These are phyloP conservation scores for Phalaenopsis equestris DNA, from an alignment of 106 monocot species.

Conservation along the genomic window DNA sequence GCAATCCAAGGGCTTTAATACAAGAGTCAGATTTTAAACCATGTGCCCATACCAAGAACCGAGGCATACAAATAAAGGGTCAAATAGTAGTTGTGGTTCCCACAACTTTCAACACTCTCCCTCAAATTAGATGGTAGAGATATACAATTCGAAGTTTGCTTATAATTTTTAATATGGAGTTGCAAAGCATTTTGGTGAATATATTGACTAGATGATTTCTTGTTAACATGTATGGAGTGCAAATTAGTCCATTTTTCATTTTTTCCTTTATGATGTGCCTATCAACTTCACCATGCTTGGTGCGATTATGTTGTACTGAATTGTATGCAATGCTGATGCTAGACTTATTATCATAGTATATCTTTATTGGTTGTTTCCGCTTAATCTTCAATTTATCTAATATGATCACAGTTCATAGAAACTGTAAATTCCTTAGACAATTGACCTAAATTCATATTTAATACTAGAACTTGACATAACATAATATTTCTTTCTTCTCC, in stretches of 20 bases:
- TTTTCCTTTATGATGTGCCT: not conserved
- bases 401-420: not conserved
- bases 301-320: not conserved
- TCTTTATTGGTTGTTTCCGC: not conserved
- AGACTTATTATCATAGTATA: not conserved
- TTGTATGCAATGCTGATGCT: not conserved
- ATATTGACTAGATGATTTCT: too few relatives aligned
- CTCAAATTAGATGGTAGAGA: too few relatives aligned
- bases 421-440: not conserved
- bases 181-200: too few relatives aligned
- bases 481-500: not conserved
- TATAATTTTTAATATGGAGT: too few relatives aligned
- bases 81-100: too few relatives aligned
- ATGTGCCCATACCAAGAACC: too few relatives aligned
- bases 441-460: not conserved
- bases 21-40: too few relatives aligned
- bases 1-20: too few relatives aligned
- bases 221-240: too few relatives aligned
- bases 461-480: not conserved
- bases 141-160: too few relatives aligned
- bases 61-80: too few relatives aligned
- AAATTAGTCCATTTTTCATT: not conserved
- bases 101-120: too few relatives aligned
- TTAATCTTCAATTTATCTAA: not conserved
- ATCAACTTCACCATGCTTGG: not conserved